These are phyloP conservation scores for Cyberlindnera petersonii DNA, from an alignment of 805 yeast species.

Conservation along the genomic window DNA sequence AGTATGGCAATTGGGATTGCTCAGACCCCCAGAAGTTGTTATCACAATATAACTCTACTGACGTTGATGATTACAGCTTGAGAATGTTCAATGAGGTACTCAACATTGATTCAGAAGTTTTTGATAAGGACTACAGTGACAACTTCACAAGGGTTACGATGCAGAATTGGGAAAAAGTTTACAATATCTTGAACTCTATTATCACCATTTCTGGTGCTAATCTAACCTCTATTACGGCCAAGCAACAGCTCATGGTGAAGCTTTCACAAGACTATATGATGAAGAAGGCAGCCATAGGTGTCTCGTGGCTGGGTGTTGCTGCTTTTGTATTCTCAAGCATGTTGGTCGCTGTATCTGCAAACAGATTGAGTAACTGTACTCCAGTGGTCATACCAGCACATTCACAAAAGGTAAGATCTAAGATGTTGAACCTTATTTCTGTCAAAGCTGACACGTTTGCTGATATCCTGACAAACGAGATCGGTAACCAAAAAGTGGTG, in stretches of 20 bases:
- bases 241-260: conserved; percentile 13
- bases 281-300: conserved; percentile 18
- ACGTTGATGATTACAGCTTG: conserved; percentile 9
- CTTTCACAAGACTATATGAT: conserved; percentile 18
- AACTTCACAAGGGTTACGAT: conserved; percentile 2
- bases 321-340: conserved; percentile 14
- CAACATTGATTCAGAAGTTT: conserved; percentile 3
- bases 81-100: conserved; percentile 4
- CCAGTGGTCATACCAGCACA: neutral
- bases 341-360: conserved; percentile 7
- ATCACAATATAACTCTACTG: conserved; percentile 26
- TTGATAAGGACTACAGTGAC: neutral
- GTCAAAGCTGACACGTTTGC: neutral
- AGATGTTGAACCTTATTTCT: neutral
- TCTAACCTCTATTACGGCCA: conserved; percentile 6
- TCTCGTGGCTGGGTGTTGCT: conserved; percentile 11
- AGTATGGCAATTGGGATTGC: conserved; percentile 29
- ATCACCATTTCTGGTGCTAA: conserved; percentile 12
- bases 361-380: conserved; percentile 10
- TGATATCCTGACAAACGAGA: neutral
- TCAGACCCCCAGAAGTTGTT: conserved; percentile 22
- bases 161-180: conserved; percentile 2
- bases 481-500: neutral
- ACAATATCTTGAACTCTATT: conserved; percentile 5
- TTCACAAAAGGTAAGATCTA: neutral